Evolutionary conservation across 2,329 filamentous ascomycete species (phyloP), one percentile per base, ranked within the genome.

Genomic region (Pseudogymnoascus sp.): DNA sequence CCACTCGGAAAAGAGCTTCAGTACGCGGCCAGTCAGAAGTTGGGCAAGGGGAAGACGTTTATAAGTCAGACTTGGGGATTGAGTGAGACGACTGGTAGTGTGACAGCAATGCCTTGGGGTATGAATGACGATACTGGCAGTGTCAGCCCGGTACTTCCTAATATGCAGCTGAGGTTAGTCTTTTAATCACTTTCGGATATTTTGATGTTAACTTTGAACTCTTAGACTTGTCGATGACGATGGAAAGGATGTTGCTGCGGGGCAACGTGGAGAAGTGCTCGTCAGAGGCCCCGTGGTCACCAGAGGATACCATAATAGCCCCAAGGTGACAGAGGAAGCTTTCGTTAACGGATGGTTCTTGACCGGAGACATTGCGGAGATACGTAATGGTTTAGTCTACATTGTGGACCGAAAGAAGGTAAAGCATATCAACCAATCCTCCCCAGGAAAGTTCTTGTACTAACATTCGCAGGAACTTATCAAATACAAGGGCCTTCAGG

Each of bases 51-150:
- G 43, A 84, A 87, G 72, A 84, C 82, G 5, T 66, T 66, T 18
- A 69, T 68, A 31, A 63, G 63, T 28, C 67, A 69, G 42, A 66
- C 63, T 7, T 96, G 90, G 89, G 91, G 91, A 4, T 93, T 96
- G 90, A 95, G 90, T 1, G 91, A 95, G 73, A 77, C 83, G 2
- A 95, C 90, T 0, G 93, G 90, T 73, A 86, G 88, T 0, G 79
- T 84, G 16, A 80, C 89, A 11, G 80, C 80, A 7, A 92, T 86
- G 82, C 80, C 89, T 66, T 83, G 86, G 0, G 76, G 71, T 1
- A 73, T 83, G 63, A 74, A 70, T 4, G 76, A 75, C 3, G 66
- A 71, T 2, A 77, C 77, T 28, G 75, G 73, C 69, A 79, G 69
- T 63, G 89, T 93, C 1, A 90, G 88, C 61, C 85, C 89, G 73